Evolutionary conservation across 2,329 filamentous ascomycete genomes (phyloP).

Genomic region (Pezicula radicicola): DNA sequence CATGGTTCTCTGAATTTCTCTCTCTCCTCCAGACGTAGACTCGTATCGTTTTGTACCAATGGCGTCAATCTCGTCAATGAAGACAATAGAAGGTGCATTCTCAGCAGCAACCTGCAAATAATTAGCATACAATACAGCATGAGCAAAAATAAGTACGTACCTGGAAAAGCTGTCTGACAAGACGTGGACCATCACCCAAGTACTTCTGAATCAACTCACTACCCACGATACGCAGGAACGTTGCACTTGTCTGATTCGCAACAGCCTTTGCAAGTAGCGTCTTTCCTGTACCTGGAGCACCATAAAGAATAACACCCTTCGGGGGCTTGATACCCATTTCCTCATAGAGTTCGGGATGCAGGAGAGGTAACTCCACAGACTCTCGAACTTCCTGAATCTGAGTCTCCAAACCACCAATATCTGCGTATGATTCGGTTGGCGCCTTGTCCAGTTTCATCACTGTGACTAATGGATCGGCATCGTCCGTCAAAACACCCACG

Average conservation of each 20-base stretch:
- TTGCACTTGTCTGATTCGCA: slow-evolving; percentile 97
- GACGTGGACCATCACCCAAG: slow-evolving; percentile 87
- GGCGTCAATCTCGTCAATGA: slow-evolving; percentile 98
- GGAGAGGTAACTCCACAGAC: slow-evolving; percentile 89
- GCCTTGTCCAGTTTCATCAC: slow-evolving; percentile 99
- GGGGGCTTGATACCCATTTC: slow-evolving; percentile 99
- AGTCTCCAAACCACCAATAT: slow-evolving; percentile 91
- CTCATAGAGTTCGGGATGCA: slow-evolving; percentile 97
- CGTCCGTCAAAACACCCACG: slow-evolving; percentile 93
- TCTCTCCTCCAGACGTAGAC: slow-evolving; percentile 92
- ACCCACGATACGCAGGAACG: slow-evolving; percentile 94
- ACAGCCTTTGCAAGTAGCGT: slow-evolving; percentile 95
- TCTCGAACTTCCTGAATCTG: slow-evolving; percentile 98
- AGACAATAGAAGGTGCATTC: slow-evolving; percentile 94
- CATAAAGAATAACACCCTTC: slow-evolving; percentile 98
- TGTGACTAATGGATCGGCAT: slow-evolving; percentile 90
- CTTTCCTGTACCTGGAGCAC: slow-evolving; percentile 95
- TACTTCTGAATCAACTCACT: slow-evolving; percentile 99
- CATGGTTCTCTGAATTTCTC: slow-evolving; percentile 98
- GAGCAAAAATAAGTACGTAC: slow-evolving; percentile 35
- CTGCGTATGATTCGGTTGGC: slow-evolving; percentile 95
- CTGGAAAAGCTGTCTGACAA: slow-evolving; percentile 95
- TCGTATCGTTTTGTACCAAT: slow-evolving; percentile 99
- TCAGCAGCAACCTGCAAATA: slow-evolving; percentile 76
- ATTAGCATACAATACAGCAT: slow-evolving; percentile 9